Base-by-base conservation (phyloP, 116 monocot genomes). In the Zostera marina region DNA sequence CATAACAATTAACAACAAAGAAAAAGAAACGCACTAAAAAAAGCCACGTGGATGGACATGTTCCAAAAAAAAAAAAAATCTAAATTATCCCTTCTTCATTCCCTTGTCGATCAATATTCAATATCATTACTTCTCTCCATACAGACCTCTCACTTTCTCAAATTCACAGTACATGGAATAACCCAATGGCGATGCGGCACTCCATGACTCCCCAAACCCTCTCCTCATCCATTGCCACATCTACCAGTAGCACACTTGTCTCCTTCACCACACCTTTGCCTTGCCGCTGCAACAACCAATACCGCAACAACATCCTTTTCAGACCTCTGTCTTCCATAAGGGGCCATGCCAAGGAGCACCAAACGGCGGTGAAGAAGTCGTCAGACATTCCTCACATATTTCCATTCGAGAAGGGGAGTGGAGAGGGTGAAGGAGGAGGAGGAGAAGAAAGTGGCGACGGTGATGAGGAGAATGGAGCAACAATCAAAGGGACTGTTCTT, bases 401-500 rank as follows among this genome's bases (percentile, higher is more conserved):
- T 52, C 66, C 56, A 26, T 80, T 80, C 56, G 91, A 77, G 48
- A 59, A 48, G 9, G 68, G 65, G 20, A 15, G 52, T 6, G 47
- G 64, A 17, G 60, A 73, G 11, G 76, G 62, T 8, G 61, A 47
- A 32, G n/a, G 2, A 0, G 44, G 5, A 7, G 25, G 46, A 1
- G 22, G 25, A 22, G 48, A 52, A 8, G 68, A 26, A 24, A 66
- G n/a, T 22, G 68, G 13, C 45, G 74, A 66, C n/a, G 72, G 41
- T 1, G 75, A 25, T 53, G 11, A 66, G 0, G 77, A 65, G 0
- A 71, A 74, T 3, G 84, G 66, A 0, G 61, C 56, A 11, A 77
- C 87, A 7, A 10, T 88, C 17, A 81, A 73, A 24, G 94, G 94
- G 54, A 79, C 81, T 5, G 24, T 94, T 12, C 53, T 94, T 19